phyloP scores from a whole-genome alignment of 2,329 filamentous ascomycete species.

The Sphaerulina vaccinii region DNA sequence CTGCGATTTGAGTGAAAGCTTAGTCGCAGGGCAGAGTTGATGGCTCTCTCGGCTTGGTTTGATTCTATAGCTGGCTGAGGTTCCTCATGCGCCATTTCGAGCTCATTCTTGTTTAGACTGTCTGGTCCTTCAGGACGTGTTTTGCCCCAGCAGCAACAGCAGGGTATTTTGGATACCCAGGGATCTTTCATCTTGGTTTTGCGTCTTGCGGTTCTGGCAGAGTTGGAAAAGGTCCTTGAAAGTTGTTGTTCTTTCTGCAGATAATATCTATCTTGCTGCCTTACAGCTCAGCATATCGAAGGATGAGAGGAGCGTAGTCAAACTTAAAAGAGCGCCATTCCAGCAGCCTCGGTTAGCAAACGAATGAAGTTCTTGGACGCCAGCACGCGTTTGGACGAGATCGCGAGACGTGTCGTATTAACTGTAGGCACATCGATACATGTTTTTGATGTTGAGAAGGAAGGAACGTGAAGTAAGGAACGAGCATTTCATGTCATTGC shows the following conservation, averaged over 20 bases:
- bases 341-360: background rate
- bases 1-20: constrained; percentile 1
- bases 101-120: background rate
- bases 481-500: background rate
- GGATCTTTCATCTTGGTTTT: constrained; percentile 11
- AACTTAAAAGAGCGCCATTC: background rate
- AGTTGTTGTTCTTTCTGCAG: background rate
- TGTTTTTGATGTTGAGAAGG: background rate
- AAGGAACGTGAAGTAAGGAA: background rate
- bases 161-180: constrained; percentile 6
- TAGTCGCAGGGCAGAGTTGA: constrained; percentile 9
- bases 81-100: background rate
- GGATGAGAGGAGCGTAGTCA: background rate
- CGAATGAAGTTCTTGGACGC: background rate
- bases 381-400: background rate
- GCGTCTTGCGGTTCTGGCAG: background rate
- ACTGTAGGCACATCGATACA: background rate
- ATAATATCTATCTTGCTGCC: background rate
- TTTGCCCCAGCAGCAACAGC: constrained; percentile 6
- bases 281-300: background rate
- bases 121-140: background rate
- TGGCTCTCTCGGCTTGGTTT: constrained; percentile 7
- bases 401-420: background rate
- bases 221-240: background rate
- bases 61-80: background rate